Base-by-base conservation (phyloP, 306 rosid genomes). In the Prunus padus region DNA sequence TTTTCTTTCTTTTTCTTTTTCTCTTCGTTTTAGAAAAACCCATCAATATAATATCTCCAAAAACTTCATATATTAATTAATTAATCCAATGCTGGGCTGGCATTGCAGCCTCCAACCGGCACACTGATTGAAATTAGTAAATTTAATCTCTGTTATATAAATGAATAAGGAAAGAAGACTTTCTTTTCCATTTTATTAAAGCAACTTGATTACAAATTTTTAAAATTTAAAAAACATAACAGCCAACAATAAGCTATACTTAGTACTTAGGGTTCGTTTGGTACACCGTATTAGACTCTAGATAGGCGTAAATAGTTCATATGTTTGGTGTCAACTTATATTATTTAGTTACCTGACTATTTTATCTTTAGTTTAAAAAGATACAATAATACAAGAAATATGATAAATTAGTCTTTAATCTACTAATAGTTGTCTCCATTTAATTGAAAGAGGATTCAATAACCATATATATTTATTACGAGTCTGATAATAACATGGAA, bases 61-160 rank as follows among this genome's bases (percentile, higher is more conserved):
- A 46, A 46, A 20, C 4, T 59, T 71, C 33, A 8, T 14, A 69
- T 67, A 59, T 42, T 47, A 47, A 47, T 55, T 13, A 9, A 61
- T 71, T 67, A 67, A 52, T 79, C 33, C 11, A 65, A 33, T 64
- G 45, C 47, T 33, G n/a, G 64, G 78, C 77, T 76, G 75, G 25
- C 73, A 61, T 31, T 40, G 76, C 76, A 51, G 76, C 70, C 68
- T 77, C 64, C 81, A 66, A 75, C 80, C 79, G 73, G 81, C 75
- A 60, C 56, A 26, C 68, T n/a, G 31, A 54, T 47, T 74, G 62
- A 52, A 75, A 7, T 74, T 23, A 46, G 40, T 11, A 46, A 37
- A 69, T 20, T 45, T 30, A 16, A 11, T 56, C 19, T 6, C 65
- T 47, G 9, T 37, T 37, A 7, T 10, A 37, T 61, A 47, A 51